Base-by-base conservation (phyloP, 257 asterid genomes). In the Haberlea rhodopensis region DNA sequence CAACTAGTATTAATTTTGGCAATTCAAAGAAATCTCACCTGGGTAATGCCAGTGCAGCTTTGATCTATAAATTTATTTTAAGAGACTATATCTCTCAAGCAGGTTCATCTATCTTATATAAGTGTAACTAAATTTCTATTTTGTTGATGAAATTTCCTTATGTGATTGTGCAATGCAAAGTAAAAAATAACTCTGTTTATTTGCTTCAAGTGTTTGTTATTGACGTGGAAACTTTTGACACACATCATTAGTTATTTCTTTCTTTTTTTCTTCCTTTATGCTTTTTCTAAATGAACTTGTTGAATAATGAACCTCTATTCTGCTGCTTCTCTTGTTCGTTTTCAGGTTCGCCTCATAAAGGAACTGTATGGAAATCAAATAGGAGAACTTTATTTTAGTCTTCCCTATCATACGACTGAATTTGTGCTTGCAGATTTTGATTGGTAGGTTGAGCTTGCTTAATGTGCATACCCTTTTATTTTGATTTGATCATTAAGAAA, bases 311-410 rank as follows among this genome's bases (percentile, higher is more conserved):
- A n/a, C 22, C 18, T 66, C 10, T 68, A 55, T 55, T 61, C 24
- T 26, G 53, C 68, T 49, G 29, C 68, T 68, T 68, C 29, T 60
- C 31, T 70, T 72, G 55, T 76, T 73, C 37, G 66, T 68, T 79
- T 71, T 66, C 87, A 94, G 99, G 90, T 94, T 69, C 97, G 96
- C 56, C 94, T 94, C 60, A 75, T 87, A 57, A 88, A 94, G 80
- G 99, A 94, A 77, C 73, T 94, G 81, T 94, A 90, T 66, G 99
- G 99, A 72, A 88, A 94, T 83, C 97, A 94, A 80, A 86, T 87
- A 21, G 84, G 81, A 53, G 95, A 90, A 71, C 88, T 94, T 28
- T 94, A 94, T 78, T 90, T 84, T 66, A 94, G 96, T 76, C 97
- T 90, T 78, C 94, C 95, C 21, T 86, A 84, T 71, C 90, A 90